A percentile compares a stretch with the other conserved stretches of the same genome.
Evolutionary conservation across 768 basidiomycete genomes (phyloP).

Genomic region (Lepiota brunneoincarnata): DNA sequence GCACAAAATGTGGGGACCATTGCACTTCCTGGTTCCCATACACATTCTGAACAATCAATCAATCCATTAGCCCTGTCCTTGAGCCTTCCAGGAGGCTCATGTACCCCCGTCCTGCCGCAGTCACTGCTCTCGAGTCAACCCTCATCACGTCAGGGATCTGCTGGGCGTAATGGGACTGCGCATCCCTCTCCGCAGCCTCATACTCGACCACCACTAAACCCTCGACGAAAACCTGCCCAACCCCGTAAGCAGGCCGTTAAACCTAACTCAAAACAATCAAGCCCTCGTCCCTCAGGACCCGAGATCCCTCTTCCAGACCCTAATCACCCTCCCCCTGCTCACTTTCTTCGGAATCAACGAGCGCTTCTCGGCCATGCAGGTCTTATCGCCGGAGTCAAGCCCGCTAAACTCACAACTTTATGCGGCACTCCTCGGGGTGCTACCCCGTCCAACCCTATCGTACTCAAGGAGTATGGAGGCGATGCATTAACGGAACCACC

Average conservation of each 20-base stretch:
- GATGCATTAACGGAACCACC: constrained; percentile 26
- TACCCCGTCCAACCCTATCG: constrained; percentile 62
- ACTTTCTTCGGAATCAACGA: constrained; percentile 73
- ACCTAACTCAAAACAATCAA: constrained; percentile 33
- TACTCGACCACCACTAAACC: constrained; percentile 16
- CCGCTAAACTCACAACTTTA: constrained; percentile 43
- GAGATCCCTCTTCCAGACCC: constrained; percentile 64
- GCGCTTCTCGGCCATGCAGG: constrained; percentile 73
- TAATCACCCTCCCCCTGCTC: constrained; percentile 55
- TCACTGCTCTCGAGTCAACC: constrained; percentile 5
- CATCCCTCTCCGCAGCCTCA: constrained; percentile 16
- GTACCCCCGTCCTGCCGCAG: constrained; percentile 34
- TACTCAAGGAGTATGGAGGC: constrained; percentile 59
- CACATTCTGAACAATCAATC: constrained; percentile 82
- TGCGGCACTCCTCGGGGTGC: constrained; percentile 43
- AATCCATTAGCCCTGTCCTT: constrained; percentile 72
- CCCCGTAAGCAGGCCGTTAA: constrained; percentile 34
- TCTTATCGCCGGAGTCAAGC: constrained; percentile 62
- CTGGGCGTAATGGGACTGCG: neutral
- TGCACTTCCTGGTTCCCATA: constrained; percentile 96
- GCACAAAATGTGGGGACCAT: constrained; percentile 95
- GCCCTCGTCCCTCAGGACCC: constrained; percentile 48
- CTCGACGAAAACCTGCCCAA: constrained; percentile 17
- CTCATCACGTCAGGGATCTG: constrained; percentile 9
- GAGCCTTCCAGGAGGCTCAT: constrained; percentile 36